Base-by-base conservation (phyloP, 2,329 filamentous ascomycete species). In the Ceratocystis alfenasii region DNA sequence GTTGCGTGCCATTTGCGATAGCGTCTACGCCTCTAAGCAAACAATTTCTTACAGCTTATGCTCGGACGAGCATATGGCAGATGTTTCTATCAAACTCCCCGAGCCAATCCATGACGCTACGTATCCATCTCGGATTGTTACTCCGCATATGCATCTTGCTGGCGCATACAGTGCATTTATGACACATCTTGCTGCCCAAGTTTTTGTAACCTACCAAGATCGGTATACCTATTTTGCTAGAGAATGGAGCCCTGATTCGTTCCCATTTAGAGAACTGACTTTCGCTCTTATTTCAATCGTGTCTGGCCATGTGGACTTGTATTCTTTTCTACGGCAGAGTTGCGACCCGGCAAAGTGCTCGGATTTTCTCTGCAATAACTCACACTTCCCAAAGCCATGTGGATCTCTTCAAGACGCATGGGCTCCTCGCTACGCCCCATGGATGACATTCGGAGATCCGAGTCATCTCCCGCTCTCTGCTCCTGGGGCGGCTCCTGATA, bases 241-340 rank as follows among this genome's bases (percentile, higher is more conserved):
- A 30, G 67, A 68, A 41, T 70, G 69, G 69, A 69, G 62, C 61
- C 55, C 67, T 10, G 62, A 64, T 30, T 70, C 69, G 7, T 70
- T 70, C 41, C 69, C 69, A 44, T 69, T 70, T 41, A 69, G 69
- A 48, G 69, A 70, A 63, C 28, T 70, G 46, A 7, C 61, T 28
- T 70, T 70, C 50, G 68, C 68, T 10, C 64, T 70, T 44, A 63
- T 70, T 22, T 68, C 63, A 5, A 67, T 70, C 36, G 57, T 68
- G 6, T 67, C 46, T 22, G n/a, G n/a, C 46, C 2, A 48, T n/a
- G n/a, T 22, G 8, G 8, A 10, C 6, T 48, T 48, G 4, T 17
- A 48, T 48, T 48, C n/a, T n/a, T 48, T 48, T 48, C 17, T 5
- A 7, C 3, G 20, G 5, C 46, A 48, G 46, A 20, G 17, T 48